Conservation (phyloP, 306 rosid genomes). For the Boehmeria nivea region DNA sequence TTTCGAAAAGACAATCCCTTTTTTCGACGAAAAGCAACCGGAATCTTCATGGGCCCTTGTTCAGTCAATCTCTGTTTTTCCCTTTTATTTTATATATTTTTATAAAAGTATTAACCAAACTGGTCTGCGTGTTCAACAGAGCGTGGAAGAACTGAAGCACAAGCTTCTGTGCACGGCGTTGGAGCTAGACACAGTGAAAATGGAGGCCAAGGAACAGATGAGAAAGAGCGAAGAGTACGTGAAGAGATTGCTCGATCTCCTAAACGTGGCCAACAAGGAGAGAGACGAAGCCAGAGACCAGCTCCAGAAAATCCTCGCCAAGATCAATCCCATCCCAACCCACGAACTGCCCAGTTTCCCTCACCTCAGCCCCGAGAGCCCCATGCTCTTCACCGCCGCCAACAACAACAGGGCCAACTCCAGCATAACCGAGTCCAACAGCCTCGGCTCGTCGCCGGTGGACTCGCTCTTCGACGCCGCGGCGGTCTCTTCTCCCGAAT, state of each 20-base stretch:
- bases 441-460: constrained; percentile 50
- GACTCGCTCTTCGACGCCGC: constrained; percentile 57
- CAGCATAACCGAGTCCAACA: constrained; percentile 43
- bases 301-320: constrained; percentile 35
- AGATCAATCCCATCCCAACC: constrained; percentile 14
- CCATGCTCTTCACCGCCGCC: constrained; percentile 32
- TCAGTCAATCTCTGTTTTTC: constrained; percentile 10
- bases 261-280: constrained; percentile 42
- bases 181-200: constrained; percentile 36
- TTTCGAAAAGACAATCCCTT: background rate
- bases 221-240: constrained; percentile 31
- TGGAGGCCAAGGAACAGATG: constrained; percentile 35
- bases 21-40: constrained; percentile 11
- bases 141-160: constrained; percentile 41
- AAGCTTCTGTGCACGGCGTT: constrained; percentile 27
- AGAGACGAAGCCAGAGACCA: constrained; percentile 59
- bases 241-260: constrained; percentile 25
- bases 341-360: constrained; percentile 19
- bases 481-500: constrained; percentile 54
- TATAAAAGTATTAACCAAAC: no score
- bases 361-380: constrained; percentile 26
- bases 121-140: no score
- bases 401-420: constrained; percentile 59
- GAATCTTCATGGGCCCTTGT: constrained; percentile 7
- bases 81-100: constrained; percentile 21